Evolutionary conservation across 306 rosid genomes (phyloP), one percentile per base, ranked within the genome.

Genomic region (Trichosanthes cucumerina): DNA sequence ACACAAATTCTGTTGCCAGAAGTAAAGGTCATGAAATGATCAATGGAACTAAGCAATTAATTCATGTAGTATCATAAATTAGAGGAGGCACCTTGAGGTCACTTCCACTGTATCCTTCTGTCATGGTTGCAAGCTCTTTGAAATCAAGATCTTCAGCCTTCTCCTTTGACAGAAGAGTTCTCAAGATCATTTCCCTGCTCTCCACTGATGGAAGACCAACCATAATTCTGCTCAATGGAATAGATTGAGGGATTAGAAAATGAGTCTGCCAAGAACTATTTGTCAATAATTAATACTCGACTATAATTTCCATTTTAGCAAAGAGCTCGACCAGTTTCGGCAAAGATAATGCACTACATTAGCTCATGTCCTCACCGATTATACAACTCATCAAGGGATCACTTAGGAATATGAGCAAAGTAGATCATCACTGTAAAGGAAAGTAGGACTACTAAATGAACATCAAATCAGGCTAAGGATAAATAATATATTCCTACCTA

Each of bases 41-140:
- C 31, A 62, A 16, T 54, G 34, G 64, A 64, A 34, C 79, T 18
- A 31, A 38, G 8, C 1, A 46, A 18, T 7, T 69, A 70, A 76
- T 39, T 64, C 76, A 60, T 78, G 77, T 5, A 13, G 23, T 33
- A 56, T 21, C 38, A 46, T 13, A 7, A 44, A 75, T 70, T 46
- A 58, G 34, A 66, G 57, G 54, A 86, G 75, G 43, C 78, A 92
- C 99, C 97, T 92, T 95, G 11, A 95, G 97, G 82, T 95, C 99
- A 80, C 97, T 95, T 80, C 97, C 97, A 83, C 89, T 95, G 49
- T 79, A 95, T 70, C 99, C 99, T 82, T 88, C 90, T 34, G 92
- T 90, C 88, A 88, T 85, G 59, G 79, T 13, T 68, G 92, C 90
- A 53, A 90, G 92, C 83, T 88, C 94, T 78, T 88, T 88, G 58